phyloP scores from a whole-genome alignment of 306 rosid species.

The Glycyrrhiza uralensis region DNA sequence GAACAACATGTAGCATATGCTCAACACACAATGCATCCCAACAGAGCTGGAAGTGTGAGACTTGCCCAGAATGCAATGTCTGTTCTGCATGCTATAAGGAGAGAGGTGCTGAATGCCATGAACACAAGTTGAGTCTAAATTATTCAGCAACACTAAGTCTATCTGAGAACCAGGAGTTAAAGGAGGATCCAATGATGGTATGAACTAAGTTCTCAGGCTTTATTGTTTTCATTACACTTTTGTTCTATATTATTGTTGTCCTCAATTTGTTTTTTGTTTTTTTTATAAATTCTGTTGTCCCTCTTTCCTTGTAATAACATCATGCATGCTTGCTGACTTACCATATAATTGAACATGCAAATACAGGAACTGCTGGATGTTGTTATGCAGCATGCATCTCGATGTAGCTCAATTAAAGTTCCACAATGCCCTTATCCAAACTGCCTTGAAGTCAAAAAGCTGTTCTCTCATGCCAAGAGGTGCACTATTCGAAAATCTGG shows the following conservation, averaged over 20 bases:
- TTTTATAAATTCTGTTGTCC: neutral
- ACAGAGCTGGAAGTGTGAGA: slow-evolving; percentile 40
- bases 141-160: neutral
- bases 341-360: slow-evolving; percentile 12
- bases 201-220: neutral
- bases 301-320: neutral
- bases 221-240: neutral
- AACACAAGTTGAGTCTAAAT: slow-evolving; percentile 38
- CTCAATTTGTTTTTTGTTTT: neutral
- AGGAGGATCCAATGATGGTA: neutral
- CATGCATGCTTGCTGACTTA: neutral
- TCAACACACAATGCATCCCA: slow-evolving; percentile 14
- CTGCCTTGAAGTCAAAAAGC: slow-evolving; percentile 36
- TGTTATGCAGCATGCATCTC: slow-evolving; percentile 34
- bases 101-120: slow-evolving; percentile 40
- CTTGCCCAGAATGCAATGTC: slow-evolving; percentile 37
- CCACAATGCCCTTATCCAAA: slow-evolving; percentile 35
- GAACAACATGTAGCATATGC: slow-evolving; percentile 41
- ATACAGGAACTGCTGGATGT: slow-evolving; percentile 17
- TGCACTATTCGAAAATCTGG: slow-evolving; percentile 30
- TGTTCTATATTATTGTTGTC: neutral
- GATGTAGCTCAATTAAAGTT: slow-evolving; percentile 14
- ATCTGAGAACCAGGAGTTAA: neutral
- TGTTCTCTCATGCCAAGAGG: slow-evolving; percentile 36
- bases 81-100: slow-evolving; percentile 44